Conservation (phyloP, 257 asterid species). For the Marsdenia floribunda region DNA sequence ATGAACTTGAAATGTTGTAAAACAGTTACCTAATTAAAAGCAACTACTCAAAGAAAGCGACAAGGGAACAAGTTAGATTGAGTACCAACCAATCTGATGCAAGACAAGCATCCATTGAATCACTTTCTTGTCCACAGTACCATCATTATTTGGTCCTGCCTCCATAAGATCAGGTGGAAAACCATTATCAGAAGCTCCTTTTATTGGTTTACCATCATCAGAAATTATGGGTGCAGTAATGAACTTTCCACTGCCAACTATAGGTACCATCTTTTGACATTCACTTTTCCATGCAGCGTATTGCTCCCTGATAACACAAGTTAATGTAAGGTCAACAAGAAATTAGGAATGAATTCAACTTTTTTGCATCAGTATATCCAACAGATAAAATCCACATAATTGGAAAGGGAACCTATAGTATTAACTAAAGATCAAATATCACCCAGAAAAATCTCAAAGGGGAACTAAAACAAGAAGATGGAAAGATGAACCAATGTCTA, state of each 20-base stretch:
- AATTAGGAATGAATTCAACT: background rate
- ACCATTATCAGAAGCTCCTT: constrained; percentile 28
- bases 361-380: background rate
- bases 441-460: background rate
- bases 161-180: constrained; percentile 15
- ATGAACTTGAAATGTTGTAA: background rate
- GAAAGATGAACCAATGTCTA: background rate
- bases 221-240: constrained; percentile 55
- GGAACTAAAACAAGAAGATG: background rate
- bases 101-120: constrained; percentile 70
- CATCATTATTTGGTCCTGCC: constrained; percentile 25
- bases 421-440: background rate
- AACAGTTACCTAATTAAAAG: background rate
- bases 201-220: constrained; percentile 57
- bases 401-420: background rate
- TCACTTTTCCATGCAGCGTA: constrained; percentile 72
- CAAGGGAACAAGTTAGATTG: constrained; percentile 18
- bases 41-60: constrained; percentile 1
- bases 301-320: constrained; percentile 51
- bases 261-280: constrained; percentile 68
- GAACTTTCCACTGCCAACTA: constrained; percentile 76
- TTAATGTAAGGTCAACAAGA: background rate
- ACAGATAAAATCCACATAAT: background rate
- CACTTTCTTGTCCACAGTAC: constrained; percentile 44
- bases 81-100: constrained; percentile 78